Base-by-base conservation (phyloP, 2,329 filamentous ascomycete species). In the Pseudogymnoascus sp. region DNA sequence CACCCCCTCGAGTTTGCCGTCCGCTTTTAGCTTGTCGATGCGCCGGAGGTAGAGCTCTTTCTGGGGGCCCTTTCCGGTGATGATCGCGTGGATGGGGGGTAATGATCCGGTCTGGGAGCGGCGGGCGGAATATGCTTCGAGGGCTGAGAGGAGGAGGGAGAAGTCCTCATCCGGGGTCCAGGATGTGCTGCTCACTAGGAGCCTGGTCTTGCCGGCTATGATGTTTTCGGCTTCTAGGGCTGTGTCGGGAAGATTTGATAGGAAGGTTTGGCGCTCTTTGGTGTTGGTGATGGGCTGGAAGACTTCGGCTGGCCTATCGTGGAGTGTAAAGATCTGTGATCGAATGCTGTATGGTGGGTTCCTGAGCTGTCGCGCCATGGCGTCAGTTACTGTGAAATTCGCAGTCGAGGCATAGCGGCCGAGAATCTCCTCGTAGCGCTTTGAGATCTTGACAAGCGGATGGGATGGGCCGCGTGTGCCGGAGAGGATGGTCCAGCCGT, bases 141-240 rank as follows among this genome's bases (percentile, higher is more conserved):
- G 79, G 0, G 92, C 92, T 60, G 92, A 86, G 3, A 99, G 87
- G 2, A 99, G 82, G 4, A 99, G 76, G 0, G 86, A 87, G 73
- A 99, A 97, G 75, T 99, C 93, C 74, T 99, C 94, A 71, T 99
- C 94, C 0, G 92, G 85, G 0, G 94, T 99, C 94, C 94, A 99
- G 10, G 92, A 97, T 0, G 94, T 99, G 64, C 92, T 94, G 76
- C 91, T 96, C 38, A 97, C 90, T 6, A 99, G 77, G 2, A 99
- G 80, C 31, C 83, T 85, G 62, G 84, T 83, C 7, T 78, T 78
- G 4, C 84, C 83, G 14, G 79, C 76, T 21, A 84, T 71, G 33
- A 93, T 83, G 61, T 82, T 78, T 6, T 82, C 73, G 0, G 84
- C 85, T 59, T 88, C 77, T 8, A 81, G 75, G 10, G 79, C 77